These are phyloP conservation scores for Lippia alba DNA, from an alignment of 305 asterid species.

Conservation along the genomic window DNA sequence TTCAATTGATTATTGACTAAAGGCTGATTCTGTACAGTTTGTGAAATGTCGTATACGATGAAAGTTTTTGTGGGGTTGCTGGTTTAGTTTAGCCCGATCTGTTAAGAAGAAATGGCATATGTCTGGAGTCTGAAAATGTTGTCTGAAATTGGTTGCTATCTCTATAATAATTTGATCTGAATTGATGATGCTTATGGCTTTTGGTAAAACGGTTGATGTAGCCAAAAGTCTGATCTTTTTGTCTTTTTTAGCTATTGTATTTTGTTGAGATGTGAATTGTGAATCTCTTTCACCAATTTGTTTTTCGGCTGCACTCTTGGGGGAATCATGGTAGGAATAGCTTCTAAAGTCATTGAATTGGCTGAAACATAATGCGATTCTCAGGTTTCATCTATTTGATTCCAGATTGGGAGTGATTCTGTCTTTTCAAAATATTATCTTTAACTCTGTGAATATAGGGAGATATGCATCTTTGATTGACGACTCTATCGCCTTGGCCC, in stretches of 20 bases:
- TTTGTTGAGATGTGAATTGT: no score
- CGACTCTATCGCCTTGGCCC: neutral
- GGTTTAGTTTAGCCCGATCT: neutral
- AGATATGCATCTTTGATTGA: neutral
- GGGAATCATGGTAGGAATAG: no score
- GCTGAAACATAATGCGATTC: neutral
- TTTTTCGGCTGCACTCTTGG: no score
- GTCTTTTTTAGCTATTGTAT: no score
- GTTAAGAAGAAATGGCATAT: neutral
- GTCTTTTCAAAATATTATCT: neutral
- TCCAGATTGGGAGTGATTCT: no score
- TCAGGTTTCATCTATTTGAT: neutral
- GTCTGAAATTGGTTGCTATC: neutral
- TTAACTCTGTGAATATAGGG: neutral
- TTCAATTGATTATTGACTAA: slow-evolving; percentile 50
- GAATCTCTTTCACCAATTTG: no score
- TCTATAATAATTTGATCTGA: neutral
- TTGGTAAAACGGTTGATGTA: neutral
- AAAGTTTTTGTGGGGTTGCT: no score
- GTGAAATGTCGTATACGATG: no score
- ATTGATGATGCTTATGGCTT: neutral
- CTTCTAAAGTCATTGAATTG: neutral
- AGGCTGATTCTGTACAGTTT: no score
- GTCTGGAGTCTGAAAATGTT: neutral
- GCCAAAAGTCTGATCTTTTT: no score